Evolutionary conservation across 176 grass and related monocot genomes (phyloP), one percentile per base, ranked within the genome.

Genomic region (Triticum urartu): DNA sequence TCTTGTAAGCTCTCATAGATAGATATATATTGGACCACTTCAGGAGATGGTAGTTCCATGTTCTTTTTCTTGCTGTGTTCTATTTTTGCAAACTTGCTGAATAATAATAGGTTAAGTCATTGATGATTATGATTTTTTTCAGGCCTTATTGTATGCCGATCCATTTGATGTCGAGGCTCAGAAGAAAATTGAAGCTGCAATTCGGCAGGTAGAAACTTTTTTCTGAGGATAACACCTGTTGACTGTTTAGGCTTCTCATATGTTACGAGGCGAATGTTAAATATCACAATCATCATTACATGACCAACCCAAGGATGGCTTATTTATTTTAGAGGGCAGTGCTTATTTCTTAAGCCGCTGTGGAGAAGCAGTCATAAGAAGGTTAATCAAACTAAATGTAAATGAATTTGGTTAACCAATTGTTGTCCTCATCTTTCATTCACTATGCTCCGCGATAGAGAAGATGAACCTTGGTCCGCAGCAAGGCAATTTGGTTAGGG

Each of bases 151-250:
- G 76, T 86, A 87, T 80, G 97, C 94, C 20, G 97, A 98, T 91
- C 97, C 97, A 84, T 98, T 98, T 90, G 97, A 98, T 90, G 83
- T 98, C 40, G 97, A 98, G 85, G 85, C 94, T 83, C 97, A 98
- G 85, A 98, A 78, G 88, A 98, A 98, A 89, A 98, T 98, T 87
- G 97, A 98, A 91, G 97, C 97, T 72, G 90, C 97, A 82, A 98
- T 98, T 85, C 90, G 82, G 39, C 97, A 98, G 94, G 97, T 98
- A 82, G 64, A 40, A 50, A 67, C 80, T 76, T 9, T 20, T 89
- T 90, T 12, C n/a, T 56, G 9, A 77, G 30, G 25, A 82, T 82
- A 79, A 42, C n/a, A 39, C 36, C 14, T 85, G 50, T 34, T 78
- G 13, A 59, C 50, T 5, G 15, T 50, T 80, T 28, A 70, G 4